phyloP scores from a whole-genome alignment of 2,329 filamentous ascomycete genomes.

The Pseudogymnoascus sp. region DNA sequence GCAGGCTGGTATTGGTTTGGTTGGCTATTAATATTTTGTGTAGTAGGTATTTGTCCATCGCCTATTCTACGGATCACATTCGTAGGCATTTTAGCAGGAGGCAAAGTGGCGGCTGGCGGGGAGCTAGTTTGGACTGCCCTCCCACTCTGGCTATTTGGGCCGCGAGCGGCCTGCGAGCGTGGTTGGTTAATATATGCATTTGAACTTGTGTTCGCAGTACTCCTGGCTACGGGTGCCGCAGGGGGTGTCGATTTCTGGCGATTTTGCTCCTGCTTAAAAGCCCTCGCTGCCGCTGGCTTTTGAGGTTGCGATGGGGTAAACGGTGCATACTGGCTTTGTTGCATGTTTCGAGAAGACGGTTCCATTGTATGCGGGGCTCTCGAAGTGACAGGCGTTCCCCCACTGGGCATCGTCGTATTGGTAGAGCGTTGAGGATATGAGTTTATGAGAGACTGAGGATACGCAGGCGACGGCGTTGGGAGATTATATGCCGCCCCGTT shows the following conservation, averaged over 20 bases:
- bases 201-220: neutral
- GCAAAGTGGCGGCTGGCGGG: neutral
- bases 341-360: neutral
- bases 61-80: neutral
- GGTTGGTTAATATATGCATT: conserved; percentile 1
- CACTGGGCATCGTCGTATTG: neutral
- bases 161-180: neutral
- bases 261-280: neutral
- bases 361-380: neutral
- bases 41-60: neutral
- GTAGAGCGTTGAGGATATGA: neutral
- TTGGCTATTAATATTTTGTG: neutral
- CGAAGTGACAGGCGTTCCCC: neutral
- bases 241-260: neutral
- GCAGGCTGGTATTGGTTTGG: neutral
- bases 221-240: neutral
- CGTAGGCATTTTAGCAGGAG: neutral
- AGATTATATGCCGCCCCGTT: neutral
- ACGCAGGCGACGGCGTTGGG: conserved; percentile 1
- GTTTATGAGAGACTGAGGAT: neutral
- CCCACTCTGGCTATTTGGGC: neutral
- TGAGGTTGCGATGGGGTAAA: neutral
- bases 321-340: neutral
- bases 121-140: neutral
- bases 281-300: neutral